Conservation (phyloP, 2,329 filamentous ascomycete genomes). For the Trichophyton mentagrophytes region DNA sequence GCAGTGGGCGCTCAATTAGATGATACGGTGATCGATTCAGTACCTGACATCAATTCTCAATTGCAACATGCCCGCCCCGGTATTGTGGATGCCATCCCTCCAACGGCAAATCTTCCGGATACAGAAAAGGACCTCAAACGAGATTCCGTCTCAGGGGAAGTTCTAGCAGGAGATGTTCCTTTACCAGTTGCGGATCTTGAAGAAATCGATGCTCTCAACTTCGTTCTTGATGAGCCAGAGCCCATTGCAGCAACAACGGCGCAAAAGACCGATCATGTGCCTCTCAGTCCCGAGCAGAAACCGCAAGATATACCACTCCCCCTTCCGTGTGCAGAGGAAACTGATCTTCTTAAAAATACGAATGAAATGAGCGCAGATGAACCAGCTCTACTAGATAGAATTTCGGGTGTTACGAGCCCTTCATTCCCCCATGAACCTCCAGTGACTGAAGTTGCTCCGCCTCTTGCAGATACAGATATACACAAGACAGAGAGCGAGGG, state of each 20-base stretch:
- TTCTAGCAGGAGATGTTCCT: not conserved
- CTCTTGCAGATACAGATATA: not conserved
- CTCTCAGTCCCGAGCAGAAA: not conserved
- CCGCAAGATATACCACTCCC: not conserved
- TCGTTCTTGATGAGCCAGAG: not conserved
- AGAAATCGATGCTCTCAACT: not conserved
- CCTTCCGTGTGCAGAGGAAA: not conserved
- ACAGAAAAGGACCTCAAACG: not conserved
- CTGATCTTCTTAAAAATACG: not conserved
- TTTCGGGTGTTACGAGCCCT: not conserved
- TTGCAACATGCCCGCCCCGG: not conserved
- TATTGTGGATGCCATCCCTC: not conserved
- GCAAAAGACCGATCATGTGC: not conserved
- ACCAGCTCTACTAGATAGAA: not conserved
- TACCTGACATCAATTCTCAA: not conserved
- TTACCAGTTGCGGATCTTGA: not conserved
- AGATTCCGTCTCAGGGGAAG: not conserved
- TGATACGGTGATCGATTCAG: not conserved
- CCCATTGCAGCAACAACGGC: no score
- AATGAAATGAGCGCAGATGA: not conserved
- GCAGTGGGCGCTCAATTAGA: not conserved
- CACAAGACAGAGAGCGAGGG: not conserved
- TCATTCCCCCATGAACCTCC: not conserved
- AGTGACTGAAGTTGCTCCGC: not conserved
- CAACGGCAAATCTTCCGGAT: not conserved